Evolutionary conservation across 2,329 filamentous ascomycete genomes (phyloP), one percentile per base, ranked within the genome.

Genomic region (Xylaria sp.): DNA sequence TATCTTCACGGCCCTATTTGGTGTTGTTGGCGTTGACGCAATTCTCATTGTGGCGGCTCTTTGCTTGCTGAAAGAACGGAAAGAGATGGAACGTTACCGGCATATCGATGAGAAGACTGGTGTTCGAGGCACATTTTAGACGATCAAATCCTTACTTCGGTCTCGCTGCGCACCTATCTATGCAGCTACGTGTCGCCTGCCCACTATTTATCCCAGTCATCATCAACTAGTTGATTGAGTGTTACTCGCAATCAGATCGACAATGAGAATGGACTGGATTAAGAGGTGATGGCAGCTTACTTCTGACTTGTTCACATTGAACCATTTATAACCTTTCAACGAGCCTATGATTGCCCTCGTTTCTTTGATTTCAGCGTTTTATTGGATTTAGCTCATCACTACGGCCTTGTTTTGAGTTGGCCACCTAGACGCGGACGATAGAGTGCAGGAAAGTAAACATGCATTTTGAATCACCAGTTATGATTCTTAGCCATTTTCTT

Each of bases 61-160:
- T 37, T 94, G 93, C 81, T 84, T 96, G 54, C 84, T 94, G 75
- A 94, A 94, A 85, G 90, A 94, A 76, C 89, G 92, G 77, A 92
- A 91, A 81, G 93, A 96, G 83, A 88, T 89, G 76, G 90, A 92
- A 80, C 86, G 93, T 69, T 96, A 94, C 82, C 88, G 89, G 68
- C 87, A 92, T 77, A 94, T 96, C 76, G 92, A 95, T 77, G 89
- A 94, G 85, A 96, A 96, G 88, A 88, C 81, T 71, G 88, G 90
- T 62, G 82, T 82, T 72, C 80, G 80, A 69, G 80, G 85, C 61
- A 81, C 84, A 39, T 87, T 87, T 78, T 87, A 82, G 77, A 65
- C 37, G 37, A 59, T 52, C n/a, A 51, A 28, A 54, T 63, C 12
- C 59, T 55, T 23, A 18, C 5, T 50, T n/a, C 41, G 9, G 31